phyloP scores from a whole-genome alignment of 805 yeast genomes.

The Schizosaccharomyces cryophilus region DNA sequence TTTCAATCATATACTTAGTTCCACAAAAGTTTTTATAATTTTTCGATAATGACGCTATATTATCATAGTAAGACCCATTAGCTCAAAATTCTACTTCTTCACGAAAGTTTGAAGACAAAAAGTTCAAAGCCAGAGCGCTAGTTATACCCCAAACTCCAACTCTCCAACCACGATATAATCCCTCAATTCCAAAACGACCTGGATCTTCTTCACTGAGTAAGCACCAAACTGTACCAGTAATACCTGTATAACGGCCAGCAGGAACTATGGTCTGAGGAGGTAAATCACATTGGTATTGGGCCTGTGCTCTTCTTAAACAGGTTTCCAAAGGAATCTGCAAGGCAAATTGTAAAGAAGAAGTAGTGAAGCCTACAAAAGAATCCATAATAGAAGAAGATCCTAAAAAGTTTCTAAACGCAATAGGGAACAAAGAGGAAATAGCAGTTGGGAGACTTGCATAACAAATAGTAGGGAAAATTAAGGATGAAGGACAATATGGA shows the following conservation, averaged over 20 bases:
- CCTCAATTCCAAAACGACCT: slow-evolving; percentile 23
- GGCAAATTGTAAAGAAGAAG: slow-evolving; percentile 45
- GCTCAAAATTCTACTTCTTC: not conserved
- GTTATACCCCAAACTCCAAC: slow-evolving; percentile 55
- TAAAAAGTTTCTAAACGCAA: slow-evolving; percentile 30
- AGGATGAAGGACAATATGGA: slow-evolving; percentile 29
- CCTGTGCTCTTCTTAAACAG: slow-evolving; percentile 56
- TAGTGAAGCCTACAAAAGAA: slow-evolving; percentile 30
- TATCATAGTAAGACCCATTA: too few species aligned
- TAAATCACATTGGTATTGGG: slow-evolving; percentile 26
- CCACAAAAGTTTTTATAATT: too few species aligned
- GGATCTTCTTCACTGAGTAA: slow-evolving; percentile 21
- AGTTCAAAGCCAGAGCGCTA: slow-evolving; percentile 20
- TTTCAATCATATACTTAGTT: too few species aligned
- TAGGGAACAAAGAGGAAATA: slow-evolving; percentile 43
- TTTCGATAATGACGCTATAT: too few species aligned
- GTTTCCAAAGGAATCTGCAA: slow-evolving; percentile 74
- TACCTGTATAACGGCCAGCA: slow-evolving; percentile 31
- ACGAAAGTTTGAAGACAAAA: not conserved
- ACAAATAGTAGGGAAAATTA: slow-evolving; percentile 43
- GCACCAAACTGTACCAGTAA: slow-evolving; percentile 29
- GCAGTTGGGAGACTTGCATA: slow-evolving; percentile 36
- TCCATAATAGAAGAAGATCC: slow-evolving; percentile 27
- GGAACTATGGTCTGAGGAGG: slow-evolving; percentile 25
- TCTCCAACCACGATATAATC: slow-evolving; percentile 75